Evolutionary conservation across 176 grass and related monocot genomes (phyloP).

Genomic region (Oryza brachyantha): DNA sequence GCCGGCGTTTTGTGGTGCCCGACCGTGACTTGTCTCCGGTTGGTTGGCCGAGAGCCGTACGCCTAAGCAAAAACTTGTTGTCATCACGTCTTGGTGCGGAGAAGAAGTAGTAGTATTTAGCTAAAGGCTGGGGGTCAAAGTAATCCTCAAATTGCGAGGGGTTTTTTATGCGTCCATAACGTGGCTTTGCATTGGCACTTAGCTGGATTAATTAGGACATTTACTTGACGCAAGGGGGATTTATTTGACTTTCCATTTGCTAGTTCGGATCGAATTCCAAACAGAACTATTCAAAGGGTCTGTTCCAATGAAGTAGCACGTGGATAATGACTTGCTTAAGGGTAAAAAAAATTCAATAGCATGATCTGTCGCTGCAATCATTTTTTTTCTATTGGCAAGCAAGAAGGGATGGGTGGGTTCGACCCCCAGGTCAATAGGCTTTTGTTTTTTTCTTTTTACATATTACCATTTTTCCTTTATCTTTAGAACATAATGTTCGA

Average conservation of each 20-base stretch:
- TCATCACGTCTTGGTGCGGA: background rate
- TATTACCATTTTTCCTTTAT: background rate
- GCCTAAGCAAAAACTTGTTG: background rate
- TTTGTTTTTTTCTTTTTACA: background rate
- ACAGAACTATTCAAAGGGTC: background rate
- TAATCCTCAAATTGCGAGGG: background rate
- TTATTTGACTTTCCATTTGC: background rate
- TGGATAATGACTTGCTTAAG: background rate
- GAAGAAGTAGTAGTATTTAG: background rate
- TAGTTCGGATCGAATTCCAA: background rate
- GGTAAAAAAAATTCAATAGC: background rate
- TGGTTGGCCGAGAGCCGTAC: background rate
- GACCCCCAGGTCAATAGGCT: background rate
- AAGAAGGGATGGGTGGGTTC: too few relatives aligned
- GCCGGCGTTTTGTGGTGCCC: background rate
- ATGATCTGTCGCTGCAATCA: background rate
- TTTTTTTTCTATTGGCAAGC: background rate
- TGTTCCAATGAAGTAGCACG: background rate
- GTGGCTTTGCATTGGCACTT: background rate
- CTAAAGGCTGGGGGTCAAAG: background rate
- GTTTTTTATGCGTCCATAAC: background rate
- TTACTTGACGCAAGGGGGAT: conserved; percentile 4
- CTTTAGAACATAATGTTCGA: background rate
- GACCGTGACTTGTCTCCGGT: conserved; percentile 7
- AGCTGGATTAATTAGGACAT: background rate